Evolutionary conservation across 108 stramenopile genomes (phyloP).

Genomic region (Fragilaria crotonensis): DNA sequence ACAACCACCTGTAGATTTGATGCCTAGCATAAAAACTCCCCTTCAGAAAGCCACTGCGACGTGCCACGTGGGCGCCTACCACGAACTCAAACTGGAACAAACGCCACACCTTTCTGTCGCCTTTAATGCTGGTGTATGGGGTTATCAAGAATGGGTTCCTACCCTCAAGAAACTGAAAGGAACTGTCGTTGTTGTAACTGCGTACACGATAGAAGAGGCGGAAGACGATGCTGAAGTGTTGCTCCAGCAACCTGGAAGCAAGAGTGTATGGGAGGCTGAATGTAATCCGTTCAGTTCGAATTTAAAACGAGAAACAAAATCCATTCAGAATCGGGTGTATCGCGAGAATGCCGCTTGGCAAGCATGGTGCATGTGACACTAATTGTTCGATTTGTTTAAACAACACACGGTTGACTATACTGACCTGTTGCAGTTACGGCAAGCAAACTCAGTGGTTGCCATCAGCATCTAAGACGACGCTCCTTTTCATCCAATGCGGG

Average conservation of each 20-base stretch:
- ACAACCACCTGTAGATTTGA: constrained; percentile 28
- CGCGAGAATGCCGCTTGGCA: constrained; percentile 83
- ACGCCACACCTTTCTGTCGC: constrained; percentile 52
- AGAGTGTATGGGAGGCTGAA: constrained; percentile 56
- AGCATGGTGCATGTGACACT: constrained; percentile 47
- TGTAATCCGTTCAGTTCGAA: constrained; percentile 65
- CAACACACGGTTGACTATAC: no score
- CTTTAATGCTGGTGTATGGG: constrained; percentile 86
- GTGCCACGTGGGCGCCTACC: constrained; percentile 57
- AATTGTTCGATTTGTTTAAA: no score
- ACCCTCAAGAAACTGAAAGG: constrained; percentile 32
- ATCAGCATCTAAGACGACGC: no score
- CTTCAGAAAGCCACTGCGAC: constrained; percentile 34
- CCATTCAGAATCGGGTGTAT: constrained; percentile 38
- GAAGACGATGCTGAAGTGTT: constrained; percentile 71
- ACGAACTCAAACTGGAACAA: constrained; percentile 29
- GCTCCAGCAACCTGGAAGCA: constrained; percentile 12
- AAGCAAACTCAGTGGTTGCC: no score
- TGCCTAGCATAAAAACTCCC: constrained; percentile 14
- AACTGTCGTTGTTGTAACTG: constrained; percentile 40
- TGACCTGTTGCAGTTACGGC: no score
- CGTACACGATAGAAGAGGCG: constrained; percentile 74
- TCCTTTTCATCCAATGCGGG: no score
- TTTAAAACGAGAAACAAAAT: constrained; percentile 39
- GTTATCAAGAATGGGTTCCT: constrained; percentile 74